phyloP scores from a whole-genome alignment of 805 yeast species.

The Teunomyces cretensis region DNA sequence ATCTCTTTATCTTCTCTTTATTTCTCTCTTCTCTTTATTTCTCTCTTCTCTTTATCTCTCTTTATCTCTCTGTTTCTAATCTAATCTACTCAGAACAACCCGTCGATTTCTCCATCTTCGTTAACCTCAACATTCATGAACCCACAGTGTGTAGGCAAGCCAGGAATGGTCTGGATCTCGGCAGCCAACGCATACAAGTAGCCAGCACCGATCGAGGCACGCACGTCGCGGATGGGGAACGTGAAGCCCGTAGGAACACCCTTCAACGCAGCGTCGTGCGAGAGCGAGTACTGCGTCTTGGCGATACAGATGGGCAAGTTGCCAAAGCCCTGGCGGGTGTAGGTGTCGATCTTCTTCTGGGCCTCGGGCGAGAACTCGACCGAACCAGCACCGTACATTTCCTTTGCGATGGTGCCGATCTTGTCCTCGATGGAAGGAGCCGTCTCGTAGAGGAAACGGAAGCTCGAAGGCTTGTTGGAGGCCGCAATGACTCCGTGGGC shows the following conservation, averaged over 20 bases:
- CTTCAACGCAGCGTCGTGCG: constrained; percentile 79
- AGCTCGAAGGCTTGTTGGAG: constrained; percentile 40
- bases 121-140: constrained; percentile 84
- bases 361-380: constrained; percentile 72
- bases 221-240: constrained; percentile 78
- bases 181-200: constrained; percentile 83
- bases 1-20: too few species aligned
- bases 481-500: constrained; percentile 71
- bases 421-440: constrained; percentile 66
- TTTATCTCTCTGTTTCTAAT: too few species aligned
- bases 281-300: constrained; percentile 80
- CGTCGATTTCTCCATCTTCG: constrained; percentile 79
- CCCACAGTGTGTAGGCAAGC: constrained; percentile 82
- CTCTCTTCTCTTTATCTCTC: too few species aligned
- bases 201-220: constrained; percentile 81
- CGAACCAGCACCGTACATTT: constrained; percentile 76
- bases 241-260: constrained; percentile 81
- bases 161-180: constrained; percentile 84
- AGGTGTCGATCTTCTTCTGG: constrained; percentile 62
- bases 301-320: constrained; percentile 82
- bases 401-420: constrained; percentile 63
- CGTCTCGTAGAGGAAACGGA: constrained; percentile 59
- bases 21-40: too few species aligned
- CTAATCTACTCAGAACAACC: constrained; percentile 50
- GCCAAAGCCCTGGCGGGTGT: constrained; percentile 73